Evolutionary conservation across 2,329 filamentous ascomycete genomes (phyloP), one percentile per base, ranked within the genome.

Genomic region (Microcera coccophila): DNA sequence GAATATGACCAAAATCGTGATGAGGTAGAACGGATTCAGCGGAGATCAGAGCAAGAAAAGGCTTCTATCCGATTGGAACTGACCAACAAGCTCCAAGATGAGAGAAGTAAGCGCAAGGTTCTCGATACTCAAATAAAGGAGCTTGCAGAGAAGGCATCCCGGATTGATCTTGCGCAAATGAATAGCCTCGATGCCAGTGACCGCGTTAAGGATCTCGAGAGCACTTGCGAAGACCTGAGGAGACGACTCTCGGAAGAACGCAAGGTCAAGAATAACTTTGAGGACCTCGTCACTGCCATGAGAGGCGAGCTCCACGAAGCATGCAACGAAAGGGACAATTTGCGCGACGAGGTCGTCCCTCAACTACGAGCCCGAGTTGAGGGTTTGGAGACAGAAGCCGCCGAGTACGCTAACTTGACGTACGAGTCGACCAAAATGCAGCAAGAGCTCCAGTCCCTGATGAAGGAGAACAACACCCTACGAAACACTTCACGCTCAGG

Each of bases 261-360:
- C 42, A 80, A 87, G 62, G 82, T 87, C 55, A 96, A 95, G 64
- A 84, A 88, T 60, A 96, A 94, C 63, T 94, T 97, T 57, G 90
- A 97, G 67, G 90, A 96, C 62, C 76, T 98, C 33, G 75, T 97
- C 34, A 81, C 83, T 5, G 91, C 87, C 4, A 82, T 97, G 54
- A 85, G 86, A 55, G 79, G 82, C 18, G 90, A 98, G 62, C 74
- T 97, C 12, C 80, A 90, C 57, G 85, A 82, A 53, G 81, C 90
- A 40, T 80, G 86, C 47, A 90, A 93, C 54, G 90, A 98, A 67
- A 82, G 90, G 39, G 93, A 98, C 65, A 91, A 94, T 56, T 78
- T 97, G 14, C 84, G 88, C 20, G 90, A 97, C 50, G 88, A 95
- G 64, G 75, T 95, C 31, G 81, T 95, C 2, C 89, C 90, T 15